These are phyloP conservation scores for Chrysoporthe deuterocubensis DNA, from an alignment of 2,329 filamentous ascomycete species.

Conservation along the genomic window DNA sequence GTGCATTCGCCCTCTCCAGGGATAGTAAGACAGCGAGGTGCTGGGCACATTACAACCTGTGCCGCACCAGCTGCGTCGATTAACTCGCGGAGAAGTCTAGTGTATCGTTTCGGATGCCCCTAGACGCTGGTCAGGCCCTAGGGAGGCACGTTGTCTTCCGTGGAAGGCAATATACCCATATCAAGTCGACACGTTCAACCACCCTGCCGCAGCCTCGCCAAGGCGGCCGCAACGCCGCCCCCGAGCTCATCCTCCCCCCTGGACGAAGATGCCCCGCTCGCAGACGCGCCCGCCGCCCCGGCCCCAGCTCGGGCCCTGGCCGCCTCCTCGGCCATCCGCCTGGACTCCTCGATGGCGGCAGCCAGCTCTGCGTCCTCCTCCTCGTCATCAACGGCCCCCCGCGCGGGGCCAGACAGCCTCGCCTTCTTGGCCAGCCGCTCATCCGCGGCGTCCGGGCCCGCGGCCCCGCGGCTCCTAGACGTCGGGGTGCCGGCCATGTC, in stretches of 20 bases:
- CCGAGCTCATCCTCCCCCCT: constrained; percentile 51
- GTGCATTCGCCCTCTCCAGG: too few relatives aligned
- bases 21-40: too few relatives aligned
- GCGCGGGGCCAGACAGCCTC: constrained; percentile 43
- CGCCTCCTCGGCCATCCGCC: constrained; percentile 41
- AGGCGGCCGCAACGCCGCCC: constrained; percentile 63
- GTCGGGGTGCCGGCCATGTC: constrained; percentile 26
- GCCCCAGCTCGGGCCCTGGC: constrained; percentile 25
- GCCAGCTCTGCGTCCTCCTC: constrained; percentile 55
- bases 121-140: not conserved
- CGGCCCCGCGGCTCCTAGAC: constrained; percentile 43
- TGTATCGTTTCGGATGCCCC: too few relatives aligned
- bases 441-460: constrained; percentile 29
- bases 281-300: constrained; percentile 26
- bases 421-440: constrained; percentile 29
- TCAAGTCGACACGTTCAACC: constrained; percentile 30
- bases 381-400: constrained; percentile 44
- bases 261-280: constrained; percentile 17
- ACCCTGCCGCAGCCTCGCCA: constrained; percentile 60
- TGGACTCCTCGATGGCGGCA: constrained; percentile 52
- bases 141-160: not conserved
- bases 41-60: too few relatives aligned
- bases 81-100: too few relatives aligned
- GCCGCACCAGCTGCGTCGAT: too few relatives aligned
- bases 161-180: not conserved